A percentile compares a stretch with the other conserved stretches of the same genome.
phyloP scores from a whole-genome alignment of 371 early-diverging fungal species.

The Parasitella parasitica region DNA sequence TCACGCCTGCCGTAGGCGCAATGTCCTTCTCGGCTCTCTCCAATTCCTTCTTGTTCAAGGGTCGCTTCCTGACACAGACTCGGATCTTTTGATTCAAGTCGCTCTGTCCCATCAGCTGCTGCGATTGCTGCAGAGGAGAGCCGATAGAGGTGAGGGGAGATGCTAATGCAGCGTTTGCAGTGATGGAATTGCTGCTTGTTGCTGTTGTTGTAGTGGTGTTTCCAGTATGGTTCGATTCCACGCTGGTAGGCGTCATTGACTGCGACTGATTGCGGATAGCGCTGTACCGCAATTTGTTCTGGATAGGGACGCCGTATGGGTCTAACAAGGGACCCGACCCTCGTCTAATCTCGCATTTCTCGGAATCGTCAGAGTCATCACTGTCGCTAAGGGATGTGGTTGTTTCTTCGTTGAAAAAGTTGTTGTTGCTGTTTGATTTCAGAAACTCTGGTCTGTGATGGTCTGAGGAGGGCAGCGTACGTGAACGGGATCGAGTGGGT shows the following conservation, averaged over 20 bases:
- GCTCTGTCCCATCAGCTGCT: conserved; percentile 14
- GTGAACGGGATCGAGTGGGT: conserved; percentile 34
- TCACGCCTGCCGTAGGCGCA: conserved; percentile 59
- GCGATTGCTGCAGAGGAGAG: conserved; percentile 4
- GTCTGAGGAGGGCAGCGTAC: conserved; percentile 23
- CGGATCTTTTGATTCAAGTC: conserved; percentile 77
- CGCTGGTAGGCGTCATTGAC: background rate
- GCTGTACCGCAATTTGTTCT: conserved; percentile 10
- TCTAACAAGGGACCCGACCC: conserved; percentile 35
- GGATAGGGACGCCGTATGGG: conserved; percentile 34
- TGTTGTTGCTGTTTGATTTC: conserved; percentile 5
- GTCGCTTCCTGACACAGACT: conserved; percentile 94
- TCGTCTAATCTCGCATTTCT: conserved; percentile 20
- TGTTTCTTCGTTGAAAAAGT: background rate
- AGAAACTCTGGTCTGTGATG: conserved; percentile 20
- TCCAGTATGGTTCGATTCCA: background rate
- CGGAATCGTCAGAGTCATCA: conserved; percentile 18
- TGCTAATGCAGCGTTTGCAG: background rate
- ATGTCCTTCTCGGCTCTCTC: conserved; percentile 79
- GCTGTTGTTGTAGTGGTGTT: background rate
- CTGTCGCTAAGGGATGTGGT: background rate
- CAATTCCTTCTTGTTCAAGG: conserved; percentile 80
- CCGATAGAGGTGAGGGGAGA: background rate
- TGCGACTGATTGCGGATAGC: background rate
- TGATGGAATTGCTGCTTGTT: background rate